Evolutionary conservation across 495 filamentous ascomycete species (phyloP).

Genomic region (Aspergillus baeticus): DNA sequence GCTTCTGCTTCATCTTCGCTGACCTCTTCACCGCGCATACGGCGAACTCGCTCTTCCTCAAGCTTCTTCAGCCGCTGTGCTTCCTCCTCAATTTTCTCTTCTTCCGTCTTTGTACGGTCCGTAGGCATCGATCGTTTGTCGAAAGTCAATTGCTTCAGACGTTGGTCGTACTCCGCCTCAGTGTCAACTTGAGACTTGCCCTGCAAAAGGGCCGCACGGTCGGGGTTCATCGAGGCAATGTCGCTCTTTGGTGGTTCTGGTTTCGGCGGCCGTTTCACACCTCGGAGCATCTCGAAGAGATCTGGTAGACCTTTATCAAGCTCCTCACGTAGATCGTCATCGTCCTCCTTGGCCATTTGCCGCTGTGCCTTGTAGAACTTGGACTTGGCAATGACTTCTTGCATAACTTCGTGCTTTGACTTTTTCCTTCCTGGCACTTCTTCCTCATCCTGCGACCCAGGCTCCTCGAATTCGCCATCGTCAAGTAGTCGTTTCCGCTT

Average conservation of each 20-base stretch:
- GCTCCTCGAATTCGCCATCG: slow-evolving; percentile 32
- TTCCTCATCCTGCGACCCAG: slow-evolving; percentile 15
- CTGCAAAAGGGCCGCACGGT: slow-evolving; percentile 55
- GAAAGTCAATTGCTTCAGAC: slow-evolving; percentile 74
- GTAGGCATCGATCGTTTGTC: slow-evolving; percentile 82
- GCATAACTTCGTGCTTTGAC: slow-evolving; percentile 92
- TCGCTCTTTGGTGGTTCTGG: slow-evolving; percentile 41
- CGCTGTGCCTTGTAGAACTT: slow-evolving; percentile 92
- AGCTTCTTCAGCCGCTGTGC: slow-evolving; percentile 71
- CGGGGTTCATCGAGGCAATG: slow-evolving; percentile 56
- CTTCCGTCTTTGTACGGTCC: slow-evolving; percentile 85
- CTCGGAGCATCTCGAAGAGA: slow-evolving; percentile 69
- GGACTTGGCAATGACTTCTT: slow-evolving; percentile 95
- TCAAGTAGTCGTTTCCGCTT: slow-evolving; percentile 59
- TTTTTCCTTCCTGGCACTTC: slow-evolving; percentile 74
- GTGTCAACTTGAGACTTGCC: slow-evolving; percentile 60
- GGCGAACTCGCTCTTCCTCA: slow-evolving; percentile 66
- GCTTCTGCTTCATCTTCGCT: slow-evolving; percentile 43
- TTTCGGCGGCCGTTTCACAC: slow-evolving; percentile 42
- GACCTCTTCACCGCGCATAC: slow-evolving; percentile 44
- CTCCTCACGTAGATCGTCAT: slow-evolving; percentile 84
- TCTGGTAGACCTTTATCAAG: slow-evolving; percentile 76
- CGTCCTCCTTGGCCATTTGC: slow-evolving; percentile 89
- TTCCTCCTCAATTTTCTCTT: slow-evolving; percentile 78
- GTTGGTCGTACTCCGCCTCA: slow-evolving; percentile 82